Conservation (phyloP, 108 stramenopile genomes). For the Aurantiochytrium sp. region DNA sequence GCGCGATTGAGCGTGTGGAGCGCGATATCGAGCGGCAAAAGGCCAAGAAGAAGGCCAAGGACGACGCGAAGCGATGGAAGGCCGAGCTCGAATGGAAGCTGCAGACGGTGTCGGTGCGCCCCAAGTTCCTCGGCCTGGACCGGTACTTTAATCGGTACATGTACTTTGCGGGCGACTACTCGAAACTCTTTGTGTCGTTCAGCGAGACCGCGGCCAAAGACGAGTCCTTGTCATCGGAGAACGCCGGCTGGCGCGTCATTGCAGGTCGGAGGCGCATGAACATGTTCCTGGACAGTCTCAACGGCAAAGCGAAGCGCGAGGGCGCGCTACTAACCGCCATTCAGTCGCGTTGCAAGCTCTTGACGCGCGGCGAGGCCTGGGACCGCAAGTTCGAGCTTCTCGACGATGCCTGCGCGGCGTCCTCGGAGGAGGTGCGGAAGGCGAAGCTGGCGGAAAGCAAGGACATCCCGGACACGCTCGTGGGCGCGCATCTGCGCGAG, state of each 20-base stretch:
- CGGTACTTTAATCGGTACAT: slow-evolving; percentile 18
- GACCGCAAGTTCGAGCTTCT: neutral
- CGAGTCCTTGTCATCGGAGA: neutral
- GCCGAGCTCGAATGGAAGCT: neutral
- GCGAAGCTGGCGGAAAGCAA: neutral
- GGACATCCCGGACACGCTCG: neutral
- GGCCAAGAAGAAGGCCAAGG: slow-evolving; percentile 14
- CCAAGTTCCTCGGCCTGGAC: neutral
- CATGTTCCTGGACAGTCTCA: neutral
- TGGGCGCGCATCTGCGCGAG: neutral
- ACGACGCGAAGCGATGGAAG: slow-evolving; percentile 26
- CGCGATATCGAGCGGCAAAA: slow-evolving; percentile 3
- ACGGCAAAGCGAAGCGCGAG: slow-evolving; percentile 3
- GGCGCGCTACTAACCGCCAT: neutral
- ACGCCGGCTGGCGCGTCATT: slow-evolving; percentile 15
- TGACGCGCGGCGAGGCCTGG: neutral
- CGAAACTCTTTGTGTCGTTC: slow-evolving; percentile 3
- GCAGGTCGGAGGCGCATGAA: neutral
- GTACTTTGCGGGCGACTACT: neutral
- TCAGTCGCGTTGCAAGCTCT: neutral
- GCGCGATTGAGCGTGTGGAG: slow-evolving; percentile 30
- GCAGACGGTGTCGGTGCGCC: neutral
- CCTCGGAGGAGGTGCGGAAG: neutral
- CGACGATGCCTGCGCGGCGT: neutral
- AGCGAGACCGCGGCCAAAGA: neutral